Base-by-base conservation (phyloP, 2,329 filamentous ascomycete species). In the Epichloe sylvatica region DNA sequence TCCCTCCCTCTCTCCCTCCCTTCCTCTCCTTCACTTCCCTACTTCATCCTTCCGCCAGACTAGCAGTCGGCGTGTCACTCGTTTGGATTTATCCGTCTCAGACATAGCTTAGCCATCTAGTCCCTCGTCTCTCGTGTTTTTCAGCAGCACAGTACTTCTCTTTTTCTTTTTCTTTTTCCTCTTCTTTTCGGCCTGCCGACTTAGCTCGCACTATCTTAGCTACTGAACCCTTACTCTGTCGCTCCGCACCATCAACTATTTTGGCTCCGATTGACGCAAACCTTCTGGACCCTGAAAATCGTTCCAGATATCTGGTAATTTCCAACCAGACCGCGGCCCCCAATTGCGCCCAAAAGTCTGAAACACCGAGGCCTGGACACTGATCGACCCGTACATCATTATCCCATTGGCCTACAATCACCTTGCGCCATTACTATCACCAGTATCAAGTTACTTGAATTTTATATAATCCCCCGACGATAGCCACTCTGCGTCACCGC, bases 51-150 rank as follows among this genome's bases (percentile, higher is more conserved):
- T 25, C 19, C 47, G 51, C 33, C 45, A 36, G 47, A 47, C 45
- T 19, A 4, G 8, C 13, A 38, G 45, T 50, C 33, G 49, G 47
- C 51, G 44, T 52, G 47, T 41, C 51, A 50, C 38, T 52, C 48
- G 25, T 45, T 52, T 50, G 11, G 13, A 25, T 41, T n/a, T 23
- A 19, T 36, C 23, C 43, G 33, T 19, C 37, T 41, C n/a, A 21
- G 37, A 25, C n/a, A 21, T 41, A 8, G 35, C 23, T 23, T 37
- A n/a, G 25, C 21, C 34, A 33, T 46, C 25, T 30, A 6, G 23
- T 39, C 46, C 17, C 36, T 40, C 49, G 38, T 30, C 15, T 7
- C 39, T 44, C 45, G 42, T 25, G 7, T 33, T 34, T 17, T 37
- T 25, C 34, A 17, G 9, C 43, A 43, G 7, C 42, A 35, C 13